These are phyloP conservation scores for Xerocomus cyaneibrunnescens DNA, from an alignment of 1,284 basidiomycete genomes.

Conservation along the genomic window DNA sequence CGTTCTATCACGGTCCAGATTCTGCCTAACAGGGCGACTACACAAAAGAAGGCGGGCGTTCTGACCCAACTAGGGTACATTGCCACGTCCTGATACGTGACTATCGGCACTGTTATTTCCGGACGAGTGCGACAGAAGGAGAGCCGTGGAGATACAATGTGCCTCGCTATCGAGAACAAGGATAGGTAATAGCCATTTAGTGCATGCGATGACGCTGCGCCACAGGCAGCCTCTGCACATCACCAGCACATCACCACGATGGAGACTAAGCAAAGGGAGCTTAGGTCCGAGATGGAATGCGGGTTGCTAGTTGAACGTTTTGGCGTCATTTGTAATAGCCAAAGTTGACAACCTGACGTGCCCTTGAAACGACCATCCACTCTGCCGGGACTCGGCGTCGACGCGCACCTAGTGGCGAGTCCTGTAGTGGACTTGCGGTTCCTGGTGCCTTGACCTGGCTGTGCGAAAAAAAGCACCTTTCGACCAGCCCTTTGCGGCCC, in stretches of 20 bases:
- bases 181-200: background rate
- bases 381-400: conserved; percentile 6
- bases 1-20: background rate
- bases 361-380: background rate
- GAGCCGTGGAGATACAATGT: conserved; percentile 9
- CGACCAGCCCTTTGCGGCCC: conserved; percentile 12
- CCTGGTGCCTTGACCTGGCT: conserved; percentile 29
- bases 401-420: background rate
- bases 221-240: background rate
- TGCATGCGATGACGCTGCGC: background rate
- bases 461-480: conserved; percentile 11
- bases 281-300: background rate
- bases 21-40: conserved; percentile 1
- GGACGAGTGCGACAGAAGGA: conserved; percentile 1
- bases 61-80: conserved; percentile 13
- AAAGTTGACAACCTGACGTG: background rate
- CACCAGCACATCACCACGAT: background rate
- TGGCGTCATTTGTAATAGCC: background rate
- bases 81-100: conserved; percentile 15
- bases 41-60: background rate
- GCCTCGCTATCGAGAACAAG: background rate
- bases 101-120: conserved; percentile 14
- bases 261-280: background rate
- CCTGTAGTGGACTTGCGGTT: conserved; percentile 3
- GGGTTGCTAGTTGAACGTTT: background rate